A percentile compares a stretch with the other conserved stretches of the same genome.
Evolutionary conservation across 2,329 filamentous ascomycete genomes (phyloP).

Genomic region (Aphanocladium album): DNA sequence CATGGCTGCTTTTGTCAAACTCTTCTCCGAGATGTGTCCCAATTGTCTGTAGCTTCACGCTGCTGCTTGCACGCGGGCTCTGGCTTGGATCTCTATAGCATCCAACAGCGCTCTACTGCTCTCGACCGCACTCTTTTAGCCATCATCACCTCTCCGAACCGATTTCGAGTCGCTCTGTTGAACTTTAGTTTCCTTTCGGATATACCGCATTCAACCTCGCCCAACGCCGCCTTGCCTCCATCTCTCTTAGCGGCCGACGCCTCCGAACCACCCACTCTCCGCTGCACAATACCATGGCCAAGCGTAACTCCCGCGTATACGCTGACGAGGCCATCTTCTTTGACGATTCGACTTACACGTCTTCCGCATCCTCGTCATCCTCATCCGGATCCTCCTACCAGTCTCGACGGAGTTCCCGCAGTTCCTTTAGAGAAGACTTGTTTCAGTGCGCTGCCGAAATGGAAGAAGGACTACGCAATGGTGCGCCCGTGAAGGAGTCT

Average conservation of each 20-base stretch:
- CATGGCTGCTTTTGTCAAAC: constrained; percentile 20
- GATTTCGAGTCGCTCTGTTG: not conserved
- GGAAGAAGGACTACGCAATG: constrained; percentile 19
- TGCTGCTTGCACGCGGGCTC: constrained; percentile 12
- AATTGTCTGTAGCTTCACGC: constrained; percentile 16
- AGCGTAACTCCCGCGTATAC: constrained; percentile 21
- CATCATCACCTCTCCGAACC: not conserved
- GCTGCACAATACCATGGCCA: constrained; percentile 20
- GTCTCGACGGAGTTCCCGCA: constrained; percentile 26
- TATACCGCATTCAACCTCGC: not conserved
- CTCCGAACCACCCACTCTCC: not conserved
- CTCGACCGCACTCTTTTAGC: not conserved
- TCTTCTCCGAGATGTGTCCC: constrained; percentile 17
- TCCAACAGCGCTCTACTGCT: not conserved
- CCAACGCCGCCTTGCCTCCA: not conserved
- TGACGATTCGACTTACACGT: constrained; percentile 12
- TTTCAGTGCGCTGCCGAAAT: constrained; percentile 18
- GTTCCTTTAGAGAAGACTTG: constrained; percentile 24
- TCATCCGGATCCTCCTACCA: constrained; percentile 20
- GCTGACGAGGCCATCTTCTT: constrained; percentile 17
- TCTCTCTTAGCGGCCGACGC: not conserved
- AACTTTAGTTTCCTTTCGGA: not conserved
- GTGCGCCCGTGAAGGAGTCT: not conserved
- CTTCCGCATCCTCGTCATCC: constrained; percentile 1
- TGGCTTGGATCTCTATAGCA: constrained; percentile 5